Percentiles rank a stretch among this genome's conserved stretches.
Conservation (phyloP, 2,329 filamentous ascomycete species). For the Aspergillus fructus region DNA sequence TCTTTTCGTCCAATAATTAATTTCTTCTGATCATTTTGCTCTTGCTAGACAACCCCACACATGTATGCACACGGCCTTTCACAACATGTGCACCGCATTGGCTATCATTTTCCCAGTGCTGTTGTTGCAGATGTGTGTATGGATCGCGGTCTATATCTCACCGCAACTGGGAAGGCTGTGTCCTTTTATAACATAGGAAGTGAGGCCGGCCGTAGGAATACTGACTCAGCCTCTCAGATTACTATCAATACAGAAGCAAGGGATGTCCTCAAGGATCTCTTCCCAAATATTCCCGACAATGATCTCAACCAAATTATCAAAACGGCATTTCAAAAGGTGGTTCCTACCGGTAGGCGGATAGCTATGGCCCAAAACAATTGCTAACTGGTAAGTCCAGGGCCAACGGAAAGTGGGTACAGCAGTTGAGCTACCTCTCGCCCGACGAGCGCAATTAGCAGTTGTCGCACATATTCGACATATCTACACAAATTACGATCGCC, state of each 20-base stretch:
- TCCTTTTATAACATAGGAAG: conserved; percentile 32
- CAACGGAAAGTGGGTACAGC: conserved; percentile 59
- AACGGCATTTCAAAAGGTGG: conserved; percentile 60
- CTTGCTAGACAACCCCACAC: conserved; percentile 49
- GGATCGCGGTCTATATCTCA: conserved; percentile 47
- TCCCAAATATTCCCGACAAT: conserved; percentile 61
- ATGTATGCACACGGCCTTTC: conserved; percentile 54
- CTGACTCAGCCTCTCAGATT: conserved; percentile 37
- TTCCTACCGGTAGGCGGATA: background rate
- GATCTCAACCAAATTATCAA: conserved; percentile 59
- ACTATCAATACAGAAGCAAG: conserved; percentile 58
- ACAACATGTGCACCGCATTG: conserved; percentile 61
- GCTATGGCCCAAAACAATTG: conserved; percentile 10
- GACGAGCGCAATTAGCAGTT: conserved; percentile 61
- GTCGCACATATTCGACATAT: conserved; percentile 62
- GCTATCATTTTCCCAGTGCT: conserved; percentile 62
- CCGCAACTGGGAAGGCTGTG: conserved; percentile 48
- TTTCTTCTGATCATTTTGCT: conserved; percentile 13
- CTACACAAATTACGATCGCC: conserved; percentile 62
- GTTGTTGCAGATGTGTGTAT: conserved; percentile 58
- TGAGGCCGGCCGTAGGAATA: conserved; percentile 23
- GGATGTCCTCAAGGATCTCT: conserved; percentile 60
- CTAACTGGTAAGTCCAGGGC: conserved; percentile 41
- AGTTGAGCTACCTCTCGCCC: conserved; percentile 52
- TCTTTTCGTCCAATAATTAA: conserved; percentile 13